phyloP scores from a whole-genome alignment of 1,284 basidiomycete species.

The Rhodofomes roseus region DNA sequence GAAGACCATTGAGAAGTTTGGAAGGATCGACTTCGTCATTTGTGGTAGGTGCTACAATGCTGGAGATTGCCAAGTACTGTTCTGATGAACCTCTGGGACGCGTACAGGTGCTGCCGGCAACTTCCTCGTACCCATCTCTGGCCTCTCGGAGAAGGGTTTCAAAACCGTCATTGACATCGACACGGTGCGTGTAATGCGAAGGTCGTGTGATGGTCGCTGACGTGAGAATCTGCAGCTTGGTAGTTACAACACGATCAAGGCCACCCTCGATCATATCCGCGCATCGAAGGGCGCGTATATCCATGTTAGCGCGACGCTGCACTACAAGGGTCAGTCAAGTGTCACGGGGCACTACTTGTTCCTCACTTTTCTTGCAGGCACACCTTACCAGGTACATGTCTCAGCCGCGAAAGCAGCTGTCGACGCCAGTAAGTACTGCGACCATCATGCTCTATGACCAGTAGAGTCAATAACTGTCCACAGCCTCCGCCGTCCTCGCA shows the following conservation, averaged over 20 bases:
- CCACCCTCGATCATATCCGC: constrained; percentile 75
- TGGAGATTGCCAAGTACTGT: no score
- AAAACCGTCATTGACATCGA: constrained; percentile 94
- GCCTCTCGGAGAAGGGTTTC: constrained; percentile 86
- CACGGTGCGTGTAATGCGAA: constrained; percentile 49
- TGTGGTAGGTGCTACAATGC: constrained; percentile 71
- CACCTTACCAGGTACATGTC: constrained; percentile 91
- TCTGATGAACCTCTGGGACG: no score
- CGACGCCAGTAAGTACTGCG: constrained; percentile 56
- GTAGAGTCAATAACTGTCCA: neutral
- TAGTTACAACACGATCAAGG: constrained; percentile 93
- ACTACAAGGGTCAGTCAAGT: constrained; percentile 66
- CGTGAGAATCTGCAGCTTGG: constrained; percentile 65
- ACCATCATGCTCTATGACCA: no score
- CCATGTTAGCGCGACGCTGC: constrained; percentile 89
- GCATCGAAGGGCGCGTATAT: constrained; percentile 80
- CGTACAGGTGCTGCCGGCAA: constrained; percentile 81
- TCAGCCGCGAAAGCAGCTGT: constrained; percentile 95
- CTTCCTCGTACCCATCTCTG: constrained; percentile 82
- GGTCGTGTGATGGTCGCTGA: neutral
- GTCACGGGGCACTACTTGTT: neutral
- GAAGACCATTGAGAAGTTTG: constrained; percentile 74
- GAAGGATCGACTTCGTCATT: constrained; percentile 92
- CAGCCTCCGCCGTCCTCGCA: constrained; percentile 64
- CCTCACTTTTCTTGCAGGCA: constrained; percentile 38